Base-by-base conservation (phyloP, 495 filamentous ascomycete genomes). In the Aspergillus bertholletiae region DNA sequence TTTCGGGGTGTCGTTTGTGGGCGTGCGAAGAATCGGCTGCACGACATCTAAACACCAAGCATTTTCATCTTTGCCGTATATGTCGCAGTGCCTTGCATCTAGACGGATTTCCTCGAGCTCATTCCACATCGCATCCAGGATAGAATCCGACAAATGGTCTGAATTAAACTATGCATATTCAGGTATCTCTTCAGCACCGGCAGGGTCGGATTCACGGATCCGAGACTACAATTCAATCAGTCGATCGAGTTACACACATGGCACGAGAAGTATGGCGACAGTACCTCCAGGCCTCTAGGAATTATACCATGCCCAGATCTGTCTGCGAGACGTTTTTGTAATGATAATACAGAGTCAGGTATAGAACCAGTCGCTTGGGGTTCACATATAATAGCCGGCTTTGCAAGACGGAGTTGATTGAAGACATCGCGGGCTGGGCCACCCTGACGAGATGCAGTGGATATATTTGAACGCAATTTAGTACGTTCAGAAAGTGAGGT, bases 31-130 rank as follows among this genome's bases (percentile, higher is more conserved):
- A 34, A 32, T 15, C 15, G 46, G 46, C 27, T 49, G 46, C 4
- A 49, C 24, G 12, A 49, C 26, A 22, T 49, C 46, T 34, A 49
- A 24, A n/a, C 46, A 32, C 46, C 46, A 49, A 20, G 46, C 26
- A 49, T 49, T 49, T 20, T 49, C 26, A 34, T 49, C 46, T 34
- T 49, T 49, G 5, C 18, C n/a, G 27, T 49, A 49, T 7, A 49
- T 32, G 35, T 49, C 46, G n/a, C 46, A 49, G 13, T 49, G 13
- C 27, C 46, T 5, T 13, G 46, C 26, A 18, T 49, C 26, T 32
- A 49, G 22, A 21, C 23, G 22, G 15, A 49, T 49, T 5, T 5
- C 20, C 27, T 34, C 17, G 4, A 49, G n/a, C 5, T 49, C 12
- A 1, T 1, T 12, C 46, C 46, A 49, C 28, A 34, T 15, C 5